Percentiles rank a stretch among this genome's conserved stretches.
phyloP scores from a whole-genome alignment of 305 asterid genomes.

The Solanum hybrid region DNA sequence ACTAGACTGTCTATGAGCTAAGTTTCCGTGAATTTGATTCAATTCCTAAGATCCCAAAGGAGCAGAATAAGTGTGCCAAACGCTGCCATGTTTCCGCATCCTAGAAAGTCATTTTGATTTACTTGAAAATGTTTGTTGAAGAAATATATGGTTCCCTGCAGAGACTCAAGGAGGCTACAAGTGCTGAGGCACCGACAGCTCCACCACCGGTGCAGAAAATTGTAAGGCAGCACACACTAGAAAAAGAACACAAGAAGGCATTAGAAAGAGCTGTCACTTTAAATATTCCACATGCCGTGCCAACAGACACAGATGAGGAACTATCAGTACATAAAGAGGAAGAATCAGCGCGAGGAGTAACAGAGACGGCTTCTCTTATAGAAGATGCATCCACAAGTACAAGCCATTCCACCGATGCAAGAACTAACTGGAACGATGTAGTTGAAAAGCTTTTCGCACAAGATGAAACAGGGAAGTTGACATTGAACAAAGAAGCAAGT shows the following conservation, averaged over 20 bases:
- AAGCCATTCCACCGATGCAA: slow-evolving; percentile 18
- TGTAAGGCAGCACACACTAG: slow-evolving; percentile 49
- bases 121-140: not conserved
- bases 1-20: not conserved
- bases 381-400: slow-evolving; percentile 15
- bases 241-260: slow-evolving; percentile 89
- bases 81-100: not conserved
- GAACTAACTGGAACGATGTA: slow-evolving; percentile 66
- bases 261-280: slow-evolving; percentile 77
- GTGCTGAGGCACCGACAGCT: slow-evolving; percentile 28
- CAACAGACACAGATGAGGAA: slow-evolving; percentile 29
- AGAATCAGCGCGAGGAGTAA: slow-evolving; percentile 16
- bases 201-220: slow-evolving; percentile 63
- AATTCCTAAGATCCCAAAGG: not conserved
- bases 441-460: slow-evolving; percentile 50
- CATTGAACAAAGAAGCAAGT: slow-evolving; percentile 29
- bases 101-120: not conserved
- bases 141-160: slow-evolving; percentile 12
- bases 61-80: not conserved
- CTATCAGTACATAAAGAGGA: slow-evolving; percentile 26
- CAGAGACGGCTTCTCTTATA: slow-evolving; percentile 8
- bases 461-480: slow-evolving; percentile 37
- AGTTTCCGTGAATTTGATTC: not conserved
- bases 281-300: slow-evolving; percentile 76
- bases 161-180: slow-evolving; percentile 38